A percentile compares a stretch with the other conserved stretches of the same genome.
Evolutionary conservation across 352 stramenopile genomes (phyloP).

Genomic region (Phytophthora sp.): DNA sequence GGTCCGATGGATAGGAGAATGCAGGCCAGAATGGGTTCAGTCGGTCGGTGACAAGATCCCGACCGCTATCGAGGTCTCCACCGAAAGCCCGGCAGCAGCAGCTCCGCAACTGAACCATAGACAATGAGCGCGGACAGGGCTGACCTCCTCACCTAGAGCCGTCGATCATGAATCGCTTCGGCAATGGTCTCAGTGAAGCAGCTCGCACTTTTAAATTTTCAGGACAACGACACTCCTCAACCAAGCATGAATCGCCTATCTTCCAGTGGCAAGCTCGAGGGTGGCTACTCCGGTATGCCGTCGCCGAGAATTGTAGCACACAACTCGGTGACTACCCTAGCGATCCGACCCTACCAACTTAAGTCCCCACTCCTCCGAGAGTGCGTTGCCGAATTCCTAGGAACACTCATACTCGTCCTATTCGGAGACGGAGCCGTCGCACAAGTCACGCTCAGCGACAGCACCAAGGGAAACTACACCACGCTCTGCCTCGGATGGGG

Average conservation of each 20-base stretch:
- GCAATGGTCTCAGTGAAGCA: conserved; percentile 10
- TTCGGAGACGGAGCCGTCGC: conserved; percentile 74
- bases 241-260: conserved; percentile 23
- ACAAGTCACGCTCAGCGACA: conserved; percentile 54
- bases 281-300: conserved; percentile 20
- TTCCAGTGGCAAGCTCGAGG: conserved; percentile 31
- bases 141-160: no score
- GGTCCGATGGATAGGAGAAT: not conserved
- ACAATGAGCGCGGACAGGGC: no score
- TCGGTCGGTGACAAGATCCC: no score
- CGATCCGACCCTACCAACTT: conserved; percentile 14
- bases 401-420: conserved; percentile 57
- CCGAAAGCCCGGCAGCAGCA: not conserved
- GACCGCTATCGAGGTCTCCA: not conserved
- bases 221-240: not conserved
- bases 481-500: conserved; percentile 68
- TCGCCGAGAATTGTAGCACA: conserved; percentile 8
- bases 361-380: conserved; percentile 17
- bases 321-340: not conserved
- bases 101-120: not conserved
- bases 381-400: conserved; percentile 19
- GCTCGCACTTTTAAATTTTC: conserved; percentile 22
- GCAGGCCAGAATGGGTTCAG: not conserved
- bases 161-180: no score
- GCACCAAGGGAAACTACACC: conserved; percentile 56